Base-by-base conservation (phyloP, 2,329 filamentous ascomycete species). In the Anisogramma anomala region DNA sequence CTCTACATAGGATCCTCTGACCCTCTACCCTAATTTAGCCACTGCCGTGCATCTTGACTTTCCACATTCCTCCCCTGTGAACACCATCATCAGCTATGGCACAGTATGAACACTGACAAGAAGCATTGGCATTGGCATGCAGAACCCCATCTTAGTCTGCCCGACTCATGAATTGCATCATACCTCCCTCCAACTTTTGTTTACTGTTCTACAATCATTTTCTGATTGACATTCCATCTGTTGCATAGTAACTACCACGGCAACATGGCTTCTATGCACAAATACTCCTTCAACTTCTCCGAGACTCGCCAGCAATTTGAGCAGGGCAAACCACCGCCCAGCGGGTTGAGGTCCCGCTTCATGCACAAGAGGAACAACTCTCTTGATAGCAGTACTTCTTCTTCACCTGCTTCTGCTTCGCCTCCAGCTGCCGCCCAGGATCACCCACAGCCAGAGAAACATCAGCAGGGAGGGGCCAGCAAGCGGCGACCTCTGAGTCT, bases 231-330 rank as follows among this genome's bases (percentile, higher is more conserved):
- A 18, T 9, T 27, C 17, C 31, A n/a, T 8, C 11, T 35, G 13
- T 14, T 11, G 25, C 25, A 27, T 15, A 19, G 25, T 23, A 28
- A 11, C 11, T 23, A 33, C 26, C 7, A 33, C 8, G 18, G 14
- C 33, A 46, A 34, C 37, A 46, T 46, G 44, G 44, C 44, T 20
- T 33, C 44, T 13, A 41, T 44, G 18, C 41, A 43, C n/a, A 46
- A 44, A 13, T 42, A 36, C n/a, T 36, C 39, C 33, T 46, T 44
- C 37, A 46, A 43, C 37, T 46, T 46, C 26, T 41, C 37, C n/a
- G 44, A 46, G 26, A 36, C 41, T 17, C 41, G 44, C 30, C 44
- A 46, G 26, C 44, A 46, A 18, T 46, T 44, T 26, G 44, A 46
- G 31, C 43, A 46, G 32, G 34, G 31, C 44, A 46, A 43, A 10